Conservation (phyloP, 2,329 filamentous ascomycete species). For the Calonectria pteridis region DNA sequence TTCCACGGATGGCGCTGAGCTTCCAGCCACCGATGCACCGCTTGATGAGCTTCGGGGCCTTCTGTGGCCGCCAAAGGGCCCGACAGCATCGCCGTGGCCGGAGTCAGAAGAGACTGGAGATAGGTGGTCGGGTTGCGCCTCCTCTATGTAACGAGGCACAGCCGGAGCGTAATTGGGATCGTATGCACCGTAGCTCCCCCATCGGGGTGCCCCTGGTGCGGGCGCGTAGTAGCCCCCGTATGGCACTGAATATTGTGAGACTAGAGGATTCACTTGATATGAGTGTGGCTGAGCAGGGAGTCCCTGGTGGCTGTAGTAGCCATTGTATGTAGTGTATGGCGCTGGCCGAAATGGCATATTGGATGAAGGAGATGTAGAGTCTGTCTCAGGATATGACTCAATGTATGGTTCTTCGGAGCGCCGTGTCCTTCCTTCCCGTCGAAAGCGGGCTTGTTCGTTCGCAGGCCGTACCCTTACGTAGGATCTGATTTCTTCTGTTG, state of each 20-base stretch:
- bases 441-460: neutral
- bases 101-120: neutral
- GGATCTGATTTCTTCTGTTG: neutral
- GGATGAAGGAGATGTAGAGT: neutral
- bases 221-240: neutral
- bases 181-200: no score
- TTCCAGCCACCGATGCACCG: neutral
- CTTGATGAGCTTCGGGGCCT: neutral
- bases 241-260: neutral
- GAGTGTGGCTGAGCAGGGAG: neutral
- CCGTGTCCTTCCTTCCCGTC: neutral
- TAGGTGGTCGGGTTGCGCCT: neutral
- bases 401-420: neutral
- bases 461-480: neutral
- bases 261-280: neutral
- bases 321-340: neutral
- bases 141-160: neutral
- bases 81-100: no score
- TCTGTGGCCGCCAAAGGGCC: neutral
- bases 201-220: neutral
- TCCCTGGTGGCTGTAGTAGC: neutral
- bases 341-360: neutral
- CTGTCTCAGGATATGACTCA: neutral
- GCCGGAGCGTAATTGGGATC: neutral
- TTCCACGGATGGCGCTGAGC: neutral